Percentiles rank a stretch among this genome's conserved stretches.
phyloP scores from a whole-genome alignment of 768 basidiomycete genomes.

The Scleroderma bovista region DNA sequence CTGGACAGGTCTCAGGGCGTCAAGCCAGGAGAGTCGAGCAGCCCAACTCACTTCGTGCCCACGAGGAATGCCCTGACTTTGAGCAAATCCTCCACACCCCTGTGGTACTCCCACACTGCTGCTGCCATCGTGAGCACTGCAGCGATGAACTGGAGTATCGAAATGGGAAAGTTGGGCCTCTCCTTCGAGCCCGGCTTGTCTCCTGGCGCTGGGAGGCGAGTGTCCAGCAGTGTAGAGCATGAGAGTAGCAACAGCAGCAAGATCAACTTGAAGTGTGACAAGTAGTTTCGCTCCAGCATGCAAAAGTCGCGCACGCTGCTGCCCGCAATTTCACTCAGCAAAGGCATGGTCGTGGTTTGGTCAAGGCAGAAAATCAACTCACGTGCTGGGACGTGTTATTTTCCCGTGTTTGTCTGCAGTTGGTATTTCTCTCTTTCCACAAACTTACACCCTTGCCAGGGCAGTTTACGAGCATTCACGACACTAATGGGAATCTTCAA shows the following conservation, averaged over 20 bases:
- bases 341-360: constrained; percentile 11
- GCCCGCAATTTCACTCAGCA: constrained; percentile 41
- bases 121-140: constrained; percentile 50
- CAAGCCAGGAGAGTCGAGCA: not conserved
- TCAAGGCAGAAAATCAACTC: constrained; percentile 4
- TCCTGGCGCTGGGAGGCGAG: constrained; percentile 44
- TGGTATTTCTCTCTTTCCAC: constrained; percentile 10
- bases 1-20: constrained; percentile 23
- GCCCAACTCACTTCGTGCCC: constrained; percentile 43
- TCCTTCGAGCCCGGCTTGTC: constrained; percentile 13
- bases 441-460: no score
- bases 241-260: constrained; percentile 59
- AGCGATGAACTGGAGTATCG: constrained; percentile 47
- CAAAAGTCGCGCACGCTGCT: constrained; percentile 70
- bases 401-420: constrained; percentile 42
- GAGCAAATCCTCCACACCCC: constrained; percentile 50
- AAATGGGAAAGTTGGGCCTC: constrained; percentile 39
- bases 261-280: constrained; percentile 64
- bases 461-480: constrained; percentile 24
- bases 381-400: constrained; percentile 23
- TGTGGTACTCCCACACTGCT: constrained; percentile 64
- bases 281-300: constrained; percentile 74
- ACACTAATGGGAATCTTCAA: constrained; percentile 62
- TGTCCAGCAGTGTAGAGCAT: constrained; percentile 56
- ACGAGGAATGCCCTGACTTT: constrained; percentile 55